Conservation (phyloP, 2,329 filamentous ascomycete species). For the Calonectria crousiana region DNA sequence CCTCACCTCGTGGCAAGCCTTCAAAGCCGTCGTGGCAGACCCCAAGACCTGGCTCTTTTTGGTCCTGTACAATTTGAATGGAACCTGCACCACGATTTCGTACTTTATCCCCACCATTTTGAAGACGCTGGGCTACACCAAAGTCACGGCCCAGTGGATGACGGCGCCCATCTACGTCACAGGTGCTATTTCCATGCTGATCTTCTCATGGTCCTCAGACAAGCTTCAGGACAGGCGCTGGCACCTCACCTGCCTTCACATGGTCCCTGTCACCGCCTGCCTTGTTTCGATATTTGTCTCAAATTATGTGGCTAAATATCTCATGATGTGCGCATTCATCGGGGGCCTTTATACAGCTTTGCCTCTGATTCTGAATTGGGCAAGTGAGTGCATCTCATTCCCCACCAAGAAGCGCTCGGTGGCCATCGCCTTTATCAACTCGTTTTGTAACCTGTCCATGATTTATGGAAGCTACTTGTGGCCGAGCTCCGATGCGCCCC, state of each 20-base stretch:
- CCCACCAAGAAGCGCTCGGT: conserved; percentile 30
- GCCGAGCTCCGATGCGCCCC: conserved; percentile 26
- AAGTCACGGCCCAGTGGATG: conserved; percentile 44
- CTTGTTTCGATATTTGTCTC: conserved; percentile 33
- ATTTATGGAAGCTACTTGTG: conserved; percentile 34
- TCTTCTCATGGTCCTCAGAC: conserved; percentile 42
- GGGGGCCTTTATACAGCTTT: conserved; percentile 29
- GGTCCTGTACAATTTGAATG: conserved; percentile 60
- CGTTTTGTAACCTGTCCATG: conserved; percentile 29
- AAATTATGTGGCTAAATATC: conserved; percentile 12
- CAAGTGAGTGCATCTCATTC: conserved; percentile 25
- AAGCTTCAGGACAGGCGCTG: conserved; percentile 38
- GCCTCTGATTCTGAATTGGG: conserved; percentile 29
- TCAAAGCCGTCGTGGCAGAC: conserved; percentile 50
- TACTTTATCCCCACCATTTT: conserved; percentile 53
- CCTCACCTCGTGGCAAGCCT: conserved; percentile 9
- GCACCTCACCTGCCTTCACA: conserved; percentile 38
- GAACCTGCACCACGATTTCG: conserved; percentile 59
- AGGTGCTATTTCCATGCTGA: conserved; percentile 33
- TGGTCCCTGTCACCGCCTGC: conserved; percentile 35
- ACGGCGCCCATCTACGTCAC: conserved; percentile 43
- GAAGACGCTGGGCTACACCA: conserved; percentile 39
- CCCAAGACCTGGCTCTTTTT: conserved; percentile 59
- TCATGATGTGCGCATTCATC: conserved; percentile 25
- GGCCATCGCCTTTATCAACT: conserved; percentile 31